These are phyloP conservation scores for Leccinum broughii DNA, from an alignment of 768 basidiomycete species.

Conservation along the genomic window DNA sequence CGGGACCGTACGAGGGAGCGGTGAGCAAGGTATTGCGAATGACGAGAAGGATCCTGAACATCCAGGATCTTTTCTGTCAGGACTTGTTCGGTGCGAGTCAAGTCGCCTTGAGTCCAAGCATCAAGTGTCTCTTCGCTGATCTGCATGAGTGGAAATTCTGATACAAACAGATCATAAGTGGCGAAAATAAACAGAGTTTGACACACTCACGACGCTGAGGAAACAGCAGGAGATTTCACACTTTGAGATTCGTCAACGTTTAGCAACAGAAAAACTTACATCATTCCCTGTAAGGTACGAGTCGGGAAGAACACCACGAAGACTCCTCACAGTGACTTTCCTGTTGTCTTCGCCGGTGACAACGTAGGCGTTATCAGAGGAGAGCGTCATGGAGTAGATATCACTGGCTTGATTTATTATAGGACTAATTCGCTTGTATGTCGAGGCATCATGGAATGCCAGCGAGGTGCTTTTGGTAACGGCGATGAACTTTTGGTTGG, in stretches of 20 bases:
- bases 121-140: background rate
- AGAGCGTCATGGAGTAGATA: background rate
- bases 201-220: background rate
- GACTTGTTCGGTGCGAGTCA: background rate
- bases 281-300: background rate
- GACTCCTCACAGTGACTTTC: background rate
- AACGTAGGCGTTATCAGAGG: background rate
- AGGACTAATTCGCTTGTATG: background rate
- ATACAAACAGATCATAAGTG: background rate
- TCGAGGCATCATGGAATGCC: background rate
- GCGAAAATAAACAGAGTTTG: rapidly evolving
- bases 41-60: background rate
- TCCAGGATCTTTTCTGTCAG: background rate
- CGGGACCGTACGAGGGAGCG: too few species aligned
- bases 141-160: background rate
- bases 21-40: too few species aligned
- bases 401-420: background rate
- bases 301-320: background rate
- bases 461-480: background rate
- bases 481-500: background rate
- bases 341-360: background rate
- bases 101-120: background rate
- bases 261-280: background rate
- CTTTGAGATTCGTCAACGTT: background rate
- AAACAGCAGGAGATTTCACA: too few species aligned